Evolutionary conservation across 2,329 filamentous ascomycete species (phyloP).

Genomic region (Talaromyces marneffei): DNA sequence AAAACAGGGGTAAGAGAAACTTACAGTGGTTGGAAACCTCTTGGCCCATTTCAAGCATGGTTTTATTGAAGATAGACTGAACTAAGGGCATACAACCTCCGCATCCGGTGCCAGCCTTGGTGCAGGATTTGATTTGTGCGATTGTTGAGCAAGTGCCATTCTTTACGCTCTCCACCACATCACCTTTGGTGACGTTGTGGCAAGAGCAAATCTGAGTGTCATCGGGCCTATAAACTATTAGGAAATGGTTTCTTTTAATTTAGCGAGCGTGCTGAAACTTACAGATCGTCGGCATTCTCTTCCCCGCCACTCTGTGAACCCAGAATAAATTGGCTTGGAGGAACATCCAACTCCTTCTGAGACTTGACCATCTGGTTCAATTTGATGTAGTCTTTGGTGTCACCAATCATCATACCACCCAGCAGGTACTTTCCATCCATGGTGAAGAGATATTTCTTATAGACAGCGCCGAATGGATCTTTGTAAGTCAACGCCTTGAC

Average conservation of each 20-base stretch:
- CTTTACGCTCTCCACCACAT: slow-evolving; percentile 66
- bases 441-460: slow-evolving; percentile 92
- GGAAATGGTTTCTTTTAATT: neutral
- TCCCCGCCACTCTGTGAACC: slow-evolving; percentile 69
- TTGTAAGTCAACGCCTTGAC: slow-evolving; percentile 85
- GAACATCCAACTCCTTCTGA: slow-evolving; percentile 70
- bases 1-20: slow-evolving; percentile 15
- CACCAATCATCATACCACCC: slow-evolving; percentile 96
- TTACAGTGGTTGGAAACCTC: slow-evolving; percentile 72
- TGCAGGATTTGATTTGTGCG: slow-evolving; percentile 78
- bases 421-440: slow-evolving; percentile 82
- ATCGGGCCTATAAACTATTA: slow-evolving; percentile 48
- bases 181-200: slow-evolving; percentile 85
- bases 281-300: slow-evolving; percentile 68
- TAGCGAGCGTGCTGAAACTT: slow-evolving; percentile 21
- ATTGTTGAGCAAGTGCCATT: slow-evolving; percentile 75
- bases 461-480: slow-evolving; percentile 80
- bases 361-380: slow-evolving; percentile 80
- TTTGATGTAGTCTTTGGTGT: slow-evolving; percentile 85
- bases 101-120: slow-evolving; percentile 85
- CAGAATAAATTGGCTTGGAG: slow-evolving; percentile 76
- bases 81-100: slow-evolving; percentile 86
- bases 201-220: slow-evolving; percentile 89
- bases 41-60: slow-evolving; percentile 77
- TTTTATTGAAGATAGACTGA: slow-evolving; percentile 82